Evolutionary conservation across 306 rosid genomes (phyloP).

Genomic region (Sphenostylis stenocarpa): DNA sequence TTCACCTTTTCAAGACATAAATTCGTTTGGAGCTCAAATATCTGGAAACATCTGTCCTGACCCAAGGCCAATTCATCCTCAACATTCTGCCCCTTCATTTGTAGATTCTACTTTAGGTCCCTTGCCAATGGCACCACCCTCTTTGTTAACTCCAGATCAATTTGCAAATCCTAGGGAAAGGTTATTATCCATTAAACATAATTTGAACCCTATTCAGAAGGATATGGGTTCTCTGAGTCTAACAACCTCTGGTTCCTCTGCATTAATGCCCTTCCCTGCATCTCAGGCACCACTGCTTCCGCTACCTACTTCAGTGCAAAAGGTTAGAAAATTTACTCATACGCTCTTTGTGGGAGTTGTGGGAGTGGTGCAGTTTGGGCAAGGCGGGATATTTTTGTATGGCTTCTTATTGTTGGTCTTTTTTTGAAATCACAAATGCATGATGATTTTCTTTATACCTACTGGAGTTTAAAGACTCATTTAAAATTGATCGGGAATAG

Average conservation of each 20-base stretch:
- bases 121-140: conserved; percentile 43
- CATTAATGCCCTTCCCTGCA: conserved; percentile 36
- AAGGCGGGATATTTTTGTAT: not conserved
- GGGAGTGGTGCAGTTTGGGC: conserved; percentile 6
- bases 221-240: conserved; percentile 30
- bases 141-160: conserved; percentile 48
- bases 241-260: conserved; percentile 39
- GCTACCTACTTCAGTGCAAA: conserved; percentile 45
- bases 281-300: conserved; percentile 60
- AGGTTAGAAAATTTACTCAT: conserved; percentile 41
- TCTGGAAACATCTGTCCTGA: conserved; percentile 40
- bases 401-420: not conserved
- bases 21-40: conserved; percentile 37
- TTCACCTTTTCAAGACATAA: conserved; percentile 42
- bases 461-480: not conserved
- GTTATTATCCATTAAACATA: conserved; percentile 34
- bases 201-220: conserved; percentile 34
- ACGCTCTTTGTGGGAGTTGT: not conserved
- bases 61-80: conserved; percentile 38
- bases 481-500: not conserved
- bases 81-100: conserved; percentile 40
- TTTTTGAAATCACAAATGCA: not conserved
- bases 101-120: conserved; percentile 49
- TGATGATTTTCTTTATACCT: not conserved
- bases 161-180: conserved; percentile 37